These are phyloP conservation scores for Microcyclosporella mali DNA, from an alignment of 2,329 filamentous ascomycete genomes.

Conservation along the genomic window DNA sequence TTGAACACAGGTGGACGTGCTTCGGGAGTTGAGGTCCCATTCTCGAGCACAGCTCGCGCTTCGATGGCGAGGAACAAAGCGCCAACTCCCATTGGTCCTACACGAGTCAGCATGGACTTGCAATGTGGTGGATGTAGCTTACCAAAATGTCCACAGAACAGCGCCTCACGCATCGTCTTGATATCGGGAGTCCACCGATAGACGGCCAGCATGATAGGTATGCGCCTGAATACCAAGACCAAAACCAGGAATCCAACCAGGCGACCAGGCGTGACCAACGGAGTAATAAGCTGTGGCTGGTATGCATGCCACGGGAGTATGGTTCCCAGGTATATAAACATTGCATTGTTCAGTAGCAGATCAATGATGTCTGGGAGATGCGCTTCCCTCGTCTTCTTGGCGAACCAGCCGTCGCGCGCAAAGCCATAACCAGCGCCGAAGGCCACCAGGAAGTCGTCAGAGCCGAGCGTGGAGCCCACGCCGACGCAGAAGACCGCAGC, in stretches of 20 bases:
- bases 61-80: conserved; percentile 53
- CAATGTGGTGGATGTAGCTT: background rate
- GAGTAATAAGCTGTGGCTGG: conserved; percentile 33
- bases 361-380: conserved; percentile 48
- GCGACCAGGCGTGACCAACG: conserved; percentile 35
- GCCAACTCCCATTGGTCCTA: conserved; percentile 50
- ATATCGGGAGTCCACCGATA: conserved; percentile 47
- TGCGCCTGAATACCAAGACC: conserved; percentile 47
- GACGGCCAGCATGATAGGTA: conserved; percentile 46
- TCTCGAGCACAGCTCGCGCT: conserved; percentile 49
- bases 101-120: background rate
- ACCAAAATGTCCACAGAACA: conserved; percentile 52
- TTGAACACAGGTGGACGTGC: conserved; percentile 37
- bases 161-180: conserved; percentile 45
- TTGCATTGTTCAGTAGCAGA: conserved; percentile 49
- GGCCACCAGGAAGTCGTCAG: conserved; percentile 52
- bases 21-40: conserved; percentile 40
- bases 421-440: conserved; percentile 53
- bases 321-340: conserved; percentile 53
- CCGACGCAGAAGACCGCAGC: conserved; percentile 49
- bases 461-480: conserved; percentile 46
- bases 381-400: conserved; percentile 41
- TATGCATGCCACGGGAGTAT: conserved; percentile 50
- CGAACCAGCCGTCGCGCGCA: conserved; percentile 49
- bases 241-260: conserved; percentile 44